These are phyloP conservation scores for Rutstroemia sp. DNA, from an alignment of 2,329 filamentous ascomycete species.

Conservation along the genomic window DNA sequence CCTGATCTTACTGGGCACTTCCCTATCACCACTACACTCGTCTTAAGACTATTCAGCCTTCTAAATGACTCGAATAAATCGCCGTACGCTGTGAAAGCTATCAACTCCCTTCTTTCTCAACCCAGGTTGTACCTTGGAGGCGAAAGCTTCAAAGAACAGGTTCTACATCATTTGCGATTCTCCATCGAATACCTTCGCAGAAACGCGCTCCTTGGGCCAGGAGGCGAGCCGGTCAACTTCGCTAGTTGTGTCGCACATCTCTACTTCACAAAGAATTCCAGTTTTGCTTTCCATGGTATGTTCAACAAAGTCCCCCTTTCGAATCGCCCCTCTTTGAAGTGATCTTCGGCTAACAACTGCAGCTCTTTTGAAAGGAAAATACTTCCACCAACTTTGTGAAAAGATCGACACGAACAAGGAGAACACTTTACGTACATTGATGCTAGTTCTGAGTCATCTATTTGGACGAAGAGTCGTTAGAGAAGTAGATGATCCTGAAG, in stretches of 20 bases:
- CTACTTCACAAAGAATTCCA: constrained; percentile 69
- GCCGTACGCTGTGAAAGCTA: constrained; percentile 51
- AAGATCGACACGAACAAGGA: constrained; percentile 42
- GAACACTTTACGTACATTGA: constrained; percentile 49
- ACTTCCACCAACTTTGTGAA: constrained; percentile 58
- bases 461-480: constrained; percentile 54
- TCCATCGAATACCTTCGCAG: constrained; percentile 72
- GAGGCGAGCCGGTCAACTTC: constrained; percentile 64
- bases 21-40: constrained; percentile 64
- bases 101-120: constrained; percentile 63
- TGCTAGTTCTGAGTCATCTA: constrained; percentile 63
- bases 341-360: background rate
- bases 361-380: constrained; percentile 60
- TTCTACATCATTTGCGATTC: constrained; percentile 71
- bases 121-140: constrained; percentile 65
- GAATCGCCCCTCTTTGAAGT: constrained; percentile 1
- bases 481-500: constrained; percentile 41
- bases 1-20: constrained; percentile 74
- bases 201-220: constrained; percentile 54
- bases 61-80: constrained; percentile 59
- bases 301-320: background rate
- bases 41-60: constrained; percentile 61
- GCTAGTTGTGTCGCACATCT: constrained; percentile 63
- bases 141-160: constrained; percentile 56
- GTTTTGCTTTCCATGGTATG: constrained; percentile 64